Evolutionary conservation across 768 basidiomycete species (phyloP), one percentile per base, ranked within the genome.

Genomic region (Phylloporus sp.): DNA sequence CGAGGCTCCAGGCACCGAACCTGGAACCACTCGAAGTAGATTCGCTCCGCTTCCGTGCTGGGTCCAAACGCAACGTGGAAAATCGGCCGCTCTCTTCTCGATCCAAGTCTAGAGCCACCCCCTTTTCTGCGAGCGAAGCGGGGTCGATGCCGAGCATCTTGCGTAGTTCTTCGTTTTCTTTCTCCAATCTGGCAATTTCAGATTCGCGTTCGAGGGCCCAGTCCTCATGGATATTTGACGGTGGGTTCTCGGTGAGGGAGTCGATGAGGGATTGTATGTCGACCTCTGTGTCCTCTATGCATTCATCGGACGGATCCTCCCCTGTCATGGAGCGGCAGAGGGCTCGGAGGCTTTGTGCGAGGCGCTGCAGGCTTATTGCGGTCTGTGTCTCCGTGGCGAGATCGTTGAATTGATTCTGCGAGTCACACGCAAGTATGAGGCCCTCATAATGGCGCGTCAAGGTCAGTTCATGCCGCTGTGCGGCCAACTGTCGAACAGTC

Each of bases 401-500:
- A 61, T 85, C 81, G 32, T 71, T 65, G 44, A 79, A 75, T 44
- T 76, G 65, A 34, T 66, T 70, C 24, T 81, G 78, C 14, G 73
- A 74, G 54, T 85, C 85, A 35, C 80, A 82, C 3, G 80, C 69
- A 23, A 78, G 70, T 24, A 97, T 78, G 9, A 97, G 76, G 10
- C 75, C 69, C 61, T 97, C 93, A 66, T 98, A 98, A 62, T 98
- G 93, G 40, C 85, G 81, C 41, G 86, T 86, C 13, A 97, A 70
- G 0, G 86, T 87, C 9, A 86, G 73, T 58, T 96, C 90, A 60
- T 97, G 91, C 52, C 86, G 85, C 60, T 93, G 89, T 0, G 92
- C 87, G n/a, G 93, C 90, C 52, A 86, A 69, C 93, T 97, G 62
- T 31, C 0, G 11, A 40, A 38, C 39, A 46, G n/a, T n/a, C n/a